A percentile compares a stretch with the other conserved stretches of the same genome.
Conservation (phyloP, 2,329 filamentous ascomycete species). For the Curvularia lunata region DNA sequence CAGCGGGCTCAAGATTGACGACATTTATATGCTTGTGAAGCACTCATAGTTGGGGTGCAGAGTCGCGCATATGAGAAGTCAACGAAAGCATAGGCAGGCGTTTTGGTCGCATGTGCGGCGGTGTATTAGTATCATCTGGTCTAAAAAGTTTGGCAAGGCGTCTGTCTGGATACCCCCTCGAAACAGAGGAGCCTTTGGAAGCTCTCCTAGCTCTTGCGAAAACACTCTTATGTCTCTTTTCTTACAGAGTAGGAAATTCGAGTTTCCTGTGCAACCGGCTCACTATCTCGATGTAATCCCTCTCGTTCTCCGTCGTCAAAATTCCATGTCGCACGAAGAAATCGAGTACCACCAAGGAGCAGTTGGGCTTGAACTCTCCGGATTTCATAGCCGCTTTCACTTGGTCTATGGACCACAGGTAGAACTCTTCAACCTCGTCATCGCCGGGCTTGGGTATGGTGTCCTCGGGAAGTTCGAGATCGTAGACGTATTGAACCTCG, state of each 20-base stretch:
- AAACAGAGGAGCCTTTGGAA: conserved; percentile 24
- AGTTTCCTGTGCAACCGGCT: conserved; percentile 77
- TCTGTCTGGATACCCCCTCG: conserved; percentile 42
- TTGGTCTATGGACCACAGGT: conserved; percentile 77
- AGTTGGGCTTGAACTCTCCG: conserved; percentile 92
- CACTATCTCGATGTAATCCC: conserved; percentile 76
- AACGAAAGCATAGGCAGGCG: conserved; percentile 40
- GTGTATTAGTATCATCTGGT: conserved; percentile 37
- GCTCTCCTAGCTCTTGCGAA: conserved; percentile 3
- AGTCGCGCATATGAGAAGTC: conserved; percentile 4
- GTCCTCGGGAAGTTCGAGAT: conserved; percentile 75
- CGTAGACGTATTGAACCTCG: conserved; percentile 90
- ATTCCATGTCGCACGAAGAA: conserved; percentile 89
- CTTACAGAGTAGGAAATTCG: conserved; percentile 68
- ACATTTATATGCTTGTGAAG: conserved; percentile 92
- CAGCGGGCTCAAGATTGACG: conserved; percentile 87
- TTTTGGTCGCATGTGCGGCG: conserved; percentile 33
- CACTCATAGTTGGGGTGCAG: conserved; percentile 63
- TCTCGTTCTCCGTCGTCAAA: conserved; percentile 78
- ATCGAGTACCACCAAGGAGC: conserved; percentile 80
- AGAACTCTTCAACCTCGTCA: conserved; percentile 86
- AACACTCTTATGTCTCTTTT: conserved; percentile 9
- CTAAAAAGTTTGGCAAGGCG: conserved; percentile 36
- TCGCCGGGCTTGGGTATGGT: conserved; percentile 79
- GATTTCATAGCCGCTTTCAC: conserved; percentile 71